A percentile compares a stretch with the other conserved stretches of the same genome.
Evolutionary conservation across 169 alveolate species (phyloP).

Genomic region (Plasmodium malariae): DNA sequence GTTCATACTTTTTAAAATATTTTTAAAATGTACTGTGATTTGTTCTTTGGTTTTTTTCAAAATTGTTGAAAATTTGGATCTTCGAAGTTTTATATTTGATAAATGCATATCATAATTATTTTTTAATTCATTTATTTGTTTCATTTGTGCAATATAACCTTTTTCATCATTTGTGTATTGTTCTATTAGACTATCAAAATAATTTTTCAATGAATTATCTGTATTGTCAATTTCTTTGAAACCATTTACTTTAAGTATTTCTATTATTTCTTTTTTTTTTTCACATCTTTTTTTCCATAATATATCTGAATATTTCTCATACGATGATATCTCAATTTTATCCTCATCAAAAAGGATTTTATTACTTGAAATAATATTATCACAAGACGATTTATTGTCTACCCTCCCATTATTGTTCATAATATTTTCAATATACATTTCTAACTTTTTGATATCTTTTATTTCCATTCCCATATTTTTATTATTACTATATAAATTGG

Average conservation of each 20-base stretch:
- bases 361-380: not conserved
- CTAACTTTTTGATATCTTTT: constrained; percentile 14
- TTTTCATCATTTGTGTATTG: constrained; percentile 61
- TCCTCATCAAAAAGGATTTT: not conserved
- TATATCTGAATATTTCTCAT: constrained; percentile 40
- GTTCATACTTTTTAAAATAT: constrained; percentile 58
- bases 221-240: constrained; percentile 28
- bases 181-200: constrained; percentile 46
- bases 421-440: not conserved
- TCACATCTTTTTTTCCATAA: constrained; percentile 74
- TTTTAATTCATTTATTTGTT: constrained; percentile 57
- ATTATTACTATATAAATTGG: not conserved
- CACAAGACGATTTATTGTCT: not conserved
- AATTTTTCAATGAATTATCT: constrained; percentile 48
- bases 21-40: constrained; percentile 42
- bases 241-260: constrained; percentile 41
- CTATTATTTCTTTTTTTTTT: constrained; percentile 51
- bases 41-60: constrained; percentile 60
- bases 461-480: constrained; percentile 35
- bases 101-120: constrained; percentile 70
- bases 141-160: constrained; percentile 29
- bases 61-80: constrained; percentile 8
- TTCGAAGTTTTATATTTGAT: constrained; percentile 50
- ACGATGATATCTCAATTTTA: not conserved
- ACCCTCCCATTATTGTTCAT: not conserved